Percentiles rank a stretch among this genome's conserved stretches.
Evolutionary conservation across 1,284 basidiomycete species (phyloP).

Genomic region (Ceratobasidium sp.): DNA sequence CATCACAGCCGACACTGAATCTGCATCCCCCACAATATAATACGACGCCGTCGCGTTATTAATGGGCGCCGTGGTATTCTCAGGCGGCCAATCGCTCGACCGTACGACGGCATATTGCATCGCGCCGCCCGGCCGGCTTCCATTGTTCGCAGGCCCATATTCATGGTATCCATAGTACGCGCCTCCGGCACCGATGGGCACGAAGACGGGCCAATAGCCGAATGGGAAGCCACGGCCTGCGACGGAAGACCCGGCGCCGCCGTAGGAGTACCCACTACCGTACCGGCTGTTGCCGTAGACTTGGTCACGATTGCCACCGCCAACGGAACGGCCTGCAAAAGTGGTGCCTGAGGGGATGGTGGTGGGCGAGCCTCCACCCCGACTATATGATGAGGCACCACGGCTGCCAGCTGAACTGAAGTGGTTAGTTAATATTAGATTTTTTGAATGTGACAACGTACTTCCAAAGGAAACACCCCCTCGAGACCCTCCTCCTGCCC

Average conservation of each 20-base stretch:
- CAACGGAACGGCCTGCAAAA: constrained; percentile 47
- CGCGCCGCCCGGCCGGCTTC: constrained; percentile 49
- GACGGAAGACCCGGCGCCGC: constrained; percentile 46
- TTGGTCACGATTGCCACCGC: constrained; percentile 45
- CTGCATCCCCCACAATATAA: constrained; percentile 50
- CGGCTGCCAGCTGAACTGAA: constrained; percentile 10
- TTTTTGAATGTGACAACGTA: neutral
- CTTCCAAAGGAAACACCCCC: constrained; percentile 22
- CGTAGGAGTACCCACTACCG: constrained; percentile 51
- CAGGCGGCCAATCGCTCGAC: constrained; percentile 41
- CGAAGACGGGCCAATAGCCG: constrained; percentile 50
- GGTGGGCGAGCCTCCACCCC: constrained; percentile 29
- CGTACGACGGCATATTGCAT: constrained; percentile 43
- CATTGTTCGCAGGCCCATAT: constrained; percentile 48
- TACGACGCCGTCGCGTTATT: constrained; percentile 49
- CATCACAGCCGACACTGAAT: constrained; percentile 50
- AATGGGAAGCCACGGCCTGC: constrained; percentile 49
- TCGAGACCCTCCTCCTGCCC: constrained; percentile 17
- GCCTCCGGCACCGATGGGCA: constrained; percentile 12
- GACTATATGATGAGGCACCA: constrained; percentile 39
- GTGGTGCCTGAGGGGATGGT: constrained; percentile 33
- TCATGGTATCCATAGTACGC: constrained; percentile 50
- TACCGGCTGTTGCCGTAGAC: constrained; percentile 49
- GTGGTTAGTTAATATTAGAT: neutral
- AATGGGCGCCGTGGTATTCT: constrained; percentile 43